Base-by-base conservation (phyloP, 2,329 filamentous ascomycete species). In the Fusarium xylarioides region DNA sequence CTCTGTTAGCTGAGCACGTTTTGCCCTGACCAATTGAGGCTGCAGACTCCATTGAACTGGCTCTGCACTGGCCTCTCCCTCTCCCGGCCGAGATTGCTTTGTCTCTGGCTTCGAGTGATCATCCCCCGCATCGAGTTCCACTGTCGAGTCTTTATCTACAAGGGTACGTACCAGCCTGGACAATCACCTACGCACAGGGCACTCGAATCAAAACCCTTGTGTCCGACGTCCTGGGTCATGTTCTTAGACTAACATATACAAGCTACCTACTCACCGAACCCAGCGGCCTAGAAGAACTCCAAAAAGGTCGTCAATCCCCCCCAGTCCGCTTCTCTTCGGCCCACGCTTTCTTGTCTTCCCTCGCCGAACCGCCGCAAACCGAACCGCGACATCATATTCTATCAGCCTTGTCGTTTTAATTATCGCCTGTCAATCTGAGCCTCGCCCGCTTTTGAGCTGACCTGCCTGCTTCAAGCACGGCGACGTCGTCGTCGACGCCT, bases 301-400 rank as follows among this genome's bases (percentile, higher is more conserved):
- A 77, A 77, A 77, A 77, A 77, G 56, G 74, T 61, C 71, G 43
- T 68, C 52, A 47, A 65, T 59, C 69, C 73, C 70, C 70, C 73
- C 70, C 73, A 63, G 71, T 73, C 61, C 74, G 74, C 74, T 76
- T 74, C 76, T 70, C 70, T 37, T 76, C 74, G 74, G 75, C 75
- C 77, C 74, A 73, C 68, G 67, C 58, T 64, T 61, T 61, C 64
- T 63, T 63, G 71, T 69, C 76, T 74, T 70, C 68, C 78, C 78
- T 80, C 74, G 57, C 70, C 71, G 70, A 81, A 77, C 81, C 80
- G 81, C 79, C 72, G 77, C 81, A 79, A 82, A 79, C 81, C 80
- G 80, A 80, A 76, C 60, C 65, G 68, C 58, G 64, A 66, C 68
- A 69, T 63, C 60, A 69, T 66, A 62, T 52, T 68, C 69, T 46